These are phyloP conservation scores for Cicer judaicum DNA, from an alignment of 306 rosid species.

Conservation along the genomic window DNA sequence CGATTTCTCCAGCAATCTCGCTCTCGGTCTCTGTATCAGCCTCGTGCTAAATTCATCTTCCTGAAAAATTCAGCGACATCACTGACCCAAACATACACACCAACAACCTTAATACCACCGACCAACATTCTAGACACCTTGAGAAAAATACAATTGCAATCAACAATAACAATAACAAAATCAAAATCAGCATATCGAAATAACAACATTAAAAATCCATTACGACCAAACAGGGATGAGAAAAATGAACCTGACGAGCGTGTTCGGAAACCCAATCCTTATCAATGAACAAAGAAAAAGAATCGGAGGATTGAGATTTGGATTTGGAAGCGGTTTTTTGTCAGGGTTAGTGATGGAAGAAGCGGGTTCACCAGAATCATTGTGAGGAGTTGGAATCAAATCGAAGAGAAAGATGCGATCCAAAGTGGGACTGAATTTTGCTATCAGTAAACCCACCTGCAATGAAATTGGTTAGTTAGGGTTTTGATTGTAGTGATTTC, in stretches of 20 bases:
- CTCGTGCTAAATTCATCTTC: too few relatives aligned
- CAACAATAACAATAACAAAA: too few relatives aligned
- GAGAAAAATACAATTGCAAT: not conserved
- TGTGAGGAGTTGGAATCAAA: slow-evolving; percentile 76
- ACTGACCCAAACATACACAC: slow-evolving; percentile 75
- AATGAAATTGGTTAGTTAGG: slow-evolving; percentile 10
- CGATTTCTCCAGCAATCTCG: too few relatives aligned
- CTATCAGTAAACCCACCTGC: slow-evolving; percentile 84
- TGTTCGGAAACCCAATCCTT: slow-evolving; percentile 92
- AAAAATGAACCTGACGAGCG: slow-evolving; percentile 66
- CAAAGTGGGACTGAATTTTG: slow-evolving; percentile 66
- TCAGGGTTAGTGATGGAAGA: slow-evolving; percentile 64
- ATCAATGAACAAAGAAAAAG: slow-evolving; percentile 70
- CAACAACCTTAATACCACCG: slow-evolving; percentile 85
- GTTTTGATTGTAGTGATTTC: too few relatives aligned
- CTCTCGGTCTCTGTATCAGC: too few relatives aligned
- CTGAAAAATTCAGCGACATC: too few relatives aligned
- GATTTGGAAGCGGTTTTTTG: slow-evolving; percentile 51
- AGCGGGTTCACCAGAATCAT: slow-evolving; percentile 72
- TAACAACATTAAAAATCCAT: not conserved
- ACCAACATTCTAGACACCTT: slow-evolving; percentile 79
- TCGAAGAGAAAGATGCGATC: slow-evolving; percentile 86
- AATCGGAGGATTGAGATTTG: slow-evolving; percentile 58
- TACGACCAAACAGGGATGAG: not conserved
- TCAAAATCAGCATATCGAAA: not conserved